A percentile compares a stretch with the other conserved stretches of the same genome.
Conservation (phyloP, 257 asterid species). For the Nicotiana obtusifolia region DNA sequence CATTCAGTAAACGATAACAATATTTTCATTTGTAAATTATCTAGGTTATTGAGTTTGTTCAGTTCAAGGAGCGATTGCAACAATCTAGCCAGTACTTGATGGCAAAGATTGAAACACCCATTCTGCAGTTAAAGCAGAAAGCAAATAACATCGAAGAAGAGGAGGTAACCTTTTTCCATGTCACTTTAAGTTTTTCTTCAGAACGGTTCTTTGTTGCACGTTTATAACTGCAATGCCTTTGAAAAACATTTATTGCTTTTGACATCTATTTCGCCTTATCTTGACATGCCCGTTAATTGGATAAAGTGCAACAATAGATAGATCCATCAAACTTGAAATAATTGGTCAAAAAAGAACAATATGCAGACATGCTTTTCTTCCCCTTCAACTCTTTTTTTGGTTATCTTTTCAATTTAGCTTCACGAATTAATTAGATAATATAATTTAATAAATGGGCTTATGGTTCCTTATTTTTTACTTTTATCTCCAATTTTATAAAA, state of each 20-base stretch:
- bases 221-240: not conserved
- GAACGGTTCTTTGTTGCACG: not conserved
- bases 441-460: not conserved
- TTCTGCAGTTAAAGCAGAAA: constrained; percentile 81
- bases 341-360: not conserved
- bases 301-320: not conserved
- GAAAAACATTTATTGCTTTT: not conserved
- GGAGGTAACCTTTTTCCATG: constrained; percentile 46
- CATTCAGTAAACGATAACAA: not conserved
- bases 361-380: not conserved
- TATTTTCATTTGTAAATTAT: constrained; percentile 4
- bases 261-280: not conserved
- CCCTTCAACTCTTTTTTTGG: not conserved
- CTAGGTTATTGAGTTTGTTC: constrained; percentile 90
- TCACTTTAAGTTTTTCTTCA: not conserved
- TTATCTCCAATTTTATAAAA: not conserved
- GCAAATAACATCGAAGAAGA: constrained; percentile 60
- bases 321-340: not conserved
- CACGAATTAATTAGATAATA: not conserved
- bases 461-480: not conserved
- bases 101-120: constrained; percentile 78
- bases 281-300: not conserved
- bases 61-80: constrained; percentile 81
- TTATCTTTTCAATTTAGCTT: not conserved
- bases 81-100: constrained; percentile 74